Evolutionary conservation across 768 basidiomycete genomes (phyloP), one percentile per base, ranked within the genome.

Genomic region (Lactarius trivialis): DNA sequence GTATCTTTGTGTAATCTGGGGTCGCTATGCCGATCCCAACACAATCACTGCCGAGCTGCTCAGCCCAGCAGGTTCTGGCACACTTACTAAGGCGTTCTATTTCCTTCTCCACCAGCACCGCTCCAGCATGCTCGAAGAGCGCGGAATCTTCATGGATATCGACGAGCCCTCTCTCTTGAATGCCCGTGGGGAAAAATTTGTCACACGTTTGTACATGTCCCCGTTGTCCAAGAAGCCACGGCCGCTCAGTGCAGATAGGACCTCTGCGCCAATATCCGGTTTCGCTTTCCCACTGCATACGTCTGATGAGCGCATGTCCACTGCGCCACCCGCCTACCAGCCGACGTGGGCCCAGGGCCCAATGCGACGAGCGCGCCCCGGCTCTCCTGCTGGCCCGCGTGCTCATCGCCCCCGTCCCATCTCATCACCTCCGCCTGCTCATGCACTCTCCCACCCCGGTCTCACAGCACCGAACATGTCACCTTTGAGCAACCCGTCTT

Each of bases 71-170:
- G 89, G 86, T 21, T 76, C 82, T 56, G 89, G 88, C 14, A 82
- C 83, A 9, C 81, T 91, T 63, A 88, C 91, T 11, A 95, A 95
- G 71, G 90, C 89, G 0, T 93, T 94, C 73, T 96, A 94, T 71
- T 92, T 88, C 70, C 81, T 96, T 39, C 81, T 96, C 21, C 77
- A 82, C 43, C 82, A 82, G 72, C 89, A 92, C 69, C 83, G 89
- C 61, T 86, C 91, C 68, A 83, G 82, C 59, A 76, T 76, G 0
- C 74, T 84, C 68, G 77, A 82, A 68, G 80, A 83, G 51, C 78
- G 81, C 68, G 80, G 78, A n/a, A 79, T 76, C 55, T 73, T 79
- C 56, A 72, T 76, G 61, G 72, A 76, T 53, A 52, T 70, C 11
- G 74, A 75, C 60, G 72, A 71, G 34, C 33, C 53, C 12, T 54